Base-by-base conservation (phyloP, 2,329 filamentous ascomycete species). In the Calonectria henricotiae region DNA sequence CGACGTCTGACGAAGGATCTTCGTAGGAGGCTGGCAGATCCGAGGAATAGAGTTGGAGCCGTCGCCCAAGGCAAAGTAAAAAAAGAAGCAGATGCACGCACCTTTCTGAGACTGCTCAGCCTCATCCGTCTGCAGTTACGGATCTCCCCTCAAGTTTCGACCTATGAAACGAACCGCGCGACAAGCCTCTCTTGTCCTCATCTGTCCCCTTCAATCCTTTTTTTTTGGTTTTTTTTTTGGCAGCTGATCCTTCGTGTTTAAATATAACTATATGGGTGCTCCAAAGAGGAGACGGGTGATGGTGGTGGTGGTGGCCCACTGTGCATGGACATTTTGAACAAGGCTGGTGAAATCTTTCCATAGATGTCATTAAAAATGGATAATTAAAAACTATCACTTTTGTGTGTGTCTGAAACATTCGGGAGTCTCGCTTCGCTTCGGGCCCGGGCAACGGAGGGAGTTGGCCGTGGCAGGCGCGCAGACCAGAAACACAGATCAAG, bases 51-150 rank as follows among this genome's bases (percentile, higher is more conserved):
- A 60, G 35, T 20, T 25, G 37, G 11, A 17, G 12, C 20, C 32
- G 35, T 20, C 30, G n/a, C 47, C 43, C 30, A 62, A 35, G 55
- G 30, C 62, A 30, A 30, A 12, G 7, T 3, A 43, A 41, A 41
- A 41, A 43, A n/a, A 43, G 17, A 43, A 43, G 41, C 27, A 20
- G 20, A 7, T 30, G 27, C 27, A 7, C 27, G 27, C 27, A 30
- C 27, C 27, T 30, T 30, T 30, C 27, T 30, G 27, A 30, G 27
- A 30, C 27, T 60, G 46, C 65, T 62, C 44, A 39, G 65, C 65
- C 65, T 60, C 51, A 54, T 62, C 47, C 17, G 44, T 37, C 27
- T 30, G 65, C 55, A 54, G 46, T 62, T 62, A 46, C 55, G 65
- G 54, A 39, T 54, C 6, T 37, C 58, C 39, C 13, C 35, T 7